phyloP scores from a whole-genome alignment of 2,329 filamentous ascomycete species.

The Diaporthe ampelina region DNA sequence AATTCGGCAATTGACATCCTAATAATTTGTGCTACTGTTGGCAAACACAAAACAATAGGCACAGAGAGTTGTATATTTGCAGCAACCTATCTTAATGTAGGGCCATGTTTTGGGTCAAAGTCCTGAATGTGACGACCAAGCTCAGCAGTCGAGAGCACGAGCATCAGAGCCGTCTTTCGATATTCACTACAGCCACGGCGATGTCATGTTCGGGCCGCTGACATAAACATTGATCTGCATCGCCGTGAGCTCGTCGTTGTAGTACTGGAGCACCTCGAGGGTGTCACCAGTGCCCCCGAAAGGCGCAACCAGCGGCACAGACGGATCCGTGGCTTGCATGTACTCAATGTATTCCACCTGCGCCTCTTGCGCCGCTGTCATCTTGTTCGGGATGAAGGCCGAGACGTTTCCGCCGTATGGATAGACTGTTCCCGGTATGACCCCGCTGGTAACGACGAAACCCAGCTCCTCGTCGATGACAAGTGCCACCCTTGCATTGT shows the following conservation, averaged over 20 bases:
- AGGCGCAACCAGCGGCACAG: slow-evolving; percentile 40
- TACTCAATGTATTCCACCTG: slow-evolving; percentile 41
- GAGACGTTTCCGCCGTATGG: slow-evolving; percentile 31
- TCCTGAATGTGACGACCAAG: background rate
- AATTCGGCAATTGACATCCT: no score
- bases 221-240: slow-evolving; percentile 45
- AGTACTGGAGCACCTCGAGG: slow-evolving; percentile 44
- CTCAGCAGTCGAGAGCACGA: background rate
- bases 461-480: slow-evolving; percentile 45
- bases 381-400: slow-evolving; percentile 36
- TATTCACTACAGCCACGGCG: slow-evolving; percentile 24
- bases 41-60: background rate
- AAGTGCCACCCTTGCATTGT: slow-evolving; percentile 41
- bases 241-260: slow-evolving; percentile 44
- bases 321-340: slow-evolving; percentile 40
- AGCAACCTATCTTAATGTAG: no score
- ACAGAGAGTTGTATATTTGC: no score
- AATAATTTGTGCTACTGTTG: background rate
- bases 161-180: background rate
- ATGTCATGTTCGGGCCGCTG: slow-evolving; percentile 44
- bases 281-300: slow-evolving; percentile 43
- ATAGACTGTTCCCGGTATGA: slow-evolving; percentile 43
- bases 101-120: background rate
- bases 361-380: slow-evolving; percentile 43
- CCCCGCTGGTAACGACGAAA: slow-evolving; percentile 44